Conservation (phyloP, 1,139 yeast species). For the Blastobotrys indianensis region DNA sequence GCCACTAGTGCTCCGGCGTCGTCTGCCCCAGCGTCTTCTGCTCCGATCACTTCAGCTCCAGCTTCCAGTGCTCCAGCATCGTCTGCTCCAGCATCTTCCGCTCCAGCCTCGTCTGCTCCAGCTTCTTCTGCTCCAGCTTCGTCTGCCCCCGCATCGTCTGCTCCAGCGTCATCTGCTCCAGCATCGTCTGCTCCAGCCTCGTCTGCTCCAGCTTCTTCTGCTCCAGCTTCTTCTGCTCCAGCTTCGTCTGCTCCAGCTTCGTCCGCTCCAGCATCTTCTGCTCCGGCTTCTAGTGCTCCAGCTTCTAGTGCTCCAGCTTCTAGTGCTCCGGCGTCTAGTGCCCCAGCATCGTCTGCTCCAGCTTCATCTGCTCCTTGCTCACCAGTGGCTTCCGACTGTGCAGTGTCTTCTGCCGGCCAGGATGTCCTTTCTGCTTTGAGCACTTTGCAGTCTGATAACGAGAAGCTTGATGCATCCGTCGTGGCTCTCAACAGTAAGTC, state of each 20-base stretch:
- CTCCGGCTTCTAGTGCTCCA: background rate
- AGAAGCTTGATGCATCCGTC: conserved; percentile 3
- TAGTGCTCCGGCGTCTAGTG: background rate
- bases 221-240: background rate
- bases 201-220: conserved; percentile 1
- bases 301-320: background rate
- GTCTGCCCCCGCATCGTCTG: background rate
- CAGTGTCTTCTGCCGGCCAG: background rate
- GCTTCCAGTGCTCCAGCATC: conserved; percentile 7
- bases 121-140: conserved; percentile 7
- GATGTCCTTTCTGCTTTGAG: background rate
- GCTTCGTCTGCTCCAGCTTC: background rate
- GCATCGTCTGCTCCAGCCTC: background rate
- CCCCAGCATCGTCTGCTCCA: conserved; percentile 9
- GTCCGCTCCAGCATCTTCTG: background rate
- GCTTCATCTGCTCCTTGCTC: conserved; percentile 6
- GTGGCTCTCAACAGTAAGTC: background rate
- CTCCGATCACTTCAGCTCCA: conserved; percentile 6
- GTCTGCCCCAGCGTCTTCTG: conserved; percentile 4
- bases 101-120: conserved; percentile 7
- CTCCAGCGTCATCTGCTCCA: conserved; percentile 9
- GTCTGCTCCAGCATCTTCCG: conserved; percentile 7
- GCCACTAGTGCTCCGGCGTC: background rate
- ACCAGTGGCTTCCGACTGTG: conserved; percentile 3
- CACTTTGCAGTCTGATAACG: conserved; percentile 1